Conservation (phyloP, 2,329 filamentous ascomycete species). For the Beauveria sp. region DNA sequence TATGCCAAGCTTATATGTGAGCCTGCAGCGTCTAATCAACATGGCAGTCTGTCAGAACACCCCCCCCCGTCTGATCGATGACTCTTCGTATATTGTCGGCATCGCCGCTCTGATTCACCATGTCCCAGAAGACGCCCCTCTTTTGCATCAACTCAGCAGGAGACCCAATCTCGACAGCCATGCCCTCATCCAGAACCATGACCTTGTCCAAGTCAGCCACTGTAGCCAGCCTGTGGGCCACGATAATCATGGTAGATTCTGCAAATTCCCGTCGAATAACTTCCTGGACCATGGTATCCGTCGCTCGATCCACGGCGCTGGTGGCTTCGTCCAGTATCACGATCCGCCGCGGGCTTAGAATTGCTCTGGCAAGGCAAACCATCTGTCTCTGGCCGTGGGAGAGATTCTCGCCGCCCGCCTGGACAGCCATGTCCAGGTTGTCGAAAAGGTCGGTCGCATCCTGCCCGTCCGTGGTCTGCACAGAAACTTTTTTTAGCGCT, state of each 20-base stretch:
- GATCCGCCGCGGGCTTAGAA: conserved; percentile 4
- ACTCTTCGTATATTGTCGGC: neutral
- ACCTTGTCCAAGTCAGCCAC: conserved; percentile 12
- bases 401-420: conserved; percentile 1
- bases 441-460: neutral
- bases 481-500: neutral
- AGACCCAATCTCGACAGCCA: neutral
- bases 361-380: conserved; percentile 10
- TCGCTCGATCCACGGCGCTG: conserved; percentile 9
- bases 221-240: conserved; percentile 11
- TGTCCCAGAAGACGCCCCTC: conserved; percentile 7
- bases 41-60: neutral
- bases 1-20: too few relatives aligned
- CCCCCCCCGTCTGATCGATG: neutral
- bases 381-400: conserved; percentile 12
- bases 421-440: conserved; percentile 1
- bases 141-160: neutral
- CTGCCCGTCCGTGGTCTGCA: neutral
- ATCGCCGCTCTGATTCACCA: conserved; percentile 7
- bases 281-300: conserved; percentile 9
- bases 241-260: conserved; percentile 7
- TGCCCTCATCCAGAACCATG: conserved; percentile 9
- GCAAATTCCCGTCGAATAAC: conserved; percentile 8
- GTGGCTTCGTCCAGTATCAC: conserved; percentile 14
- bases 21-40: too few relatives aligned